Percentiles rank a stretch among this genome's conserved stretches.
These are phyloP conservation scores for Candida coquimbonensis DNA, from an alignment of 805 yeast species.

Conservation along the genomic window DNA sequence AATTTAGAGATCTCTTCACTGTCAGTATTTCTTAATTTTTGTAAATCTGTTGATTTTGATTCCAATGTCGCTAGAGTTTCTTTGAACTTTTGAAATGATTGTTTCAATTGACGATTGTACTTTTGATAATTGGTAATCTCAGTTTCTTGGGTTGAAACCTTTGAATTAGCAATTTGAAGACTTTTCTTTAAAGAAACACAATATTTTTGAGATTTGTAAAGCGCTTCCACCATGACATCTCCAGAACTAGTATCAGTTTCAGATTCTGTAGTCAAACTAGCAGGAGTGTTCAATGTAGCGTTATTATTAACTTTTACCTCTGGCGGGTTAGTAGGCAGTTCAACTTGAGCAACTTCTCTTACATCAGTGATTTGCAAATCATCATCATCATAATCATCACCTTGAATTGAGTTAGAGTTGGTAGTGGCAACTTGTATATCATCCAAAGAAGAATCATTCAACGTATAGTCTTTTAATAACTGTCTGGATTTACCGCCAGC, in stretches of 20 bases:
- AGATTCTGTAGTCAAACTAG: background rate
- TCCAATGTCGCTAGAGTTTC: conserved; percentile 19
- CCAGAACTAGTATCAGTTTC: conserved; percentile 20
- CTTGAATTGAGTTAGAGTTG: background rate
- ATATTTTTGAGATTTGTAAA: conserved; percentile 31
- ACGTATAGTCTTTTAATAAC: background rate
- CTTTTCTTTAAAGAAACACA: conserved; percentile 28
- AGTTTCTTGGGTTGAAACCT: conserved; percentile 21
- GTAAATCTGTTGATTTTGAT: conserved; percentile 16
- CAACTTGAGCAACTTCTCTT: conserved; percentile 17
- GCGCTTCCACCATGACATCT: conserved; percentile 33
- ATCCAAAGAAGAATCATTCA: conserved; percentile 6
- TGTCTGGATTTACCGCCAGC: conserved; percentile 3
- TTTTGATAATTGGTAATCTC: conserved; percentile 19
- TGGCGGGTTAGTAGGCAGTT: background rate
- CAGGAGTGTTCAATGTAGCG: too few relatives aligned
- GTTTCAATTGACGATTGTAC: conserved; percentile 18
- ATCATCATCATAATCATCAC: conserved; percentile 19
- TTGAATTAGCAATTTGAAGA: conserved; percentile 23
- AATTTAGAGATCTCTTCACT: conserved; percentile 16
- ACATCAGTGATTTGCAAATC: conserved; percentile 37
- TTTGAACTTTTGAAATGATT: conserved; percentile 20
- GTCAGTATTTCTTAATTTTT: conserved; percentile 20
- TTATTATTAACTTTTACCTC: background rate
- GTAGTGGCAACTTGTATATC: background rate